phyloP scores from a whole-genome alignment of 2,329 filamentous ascomycete species.

The Fusarium falciforme region DNA sequence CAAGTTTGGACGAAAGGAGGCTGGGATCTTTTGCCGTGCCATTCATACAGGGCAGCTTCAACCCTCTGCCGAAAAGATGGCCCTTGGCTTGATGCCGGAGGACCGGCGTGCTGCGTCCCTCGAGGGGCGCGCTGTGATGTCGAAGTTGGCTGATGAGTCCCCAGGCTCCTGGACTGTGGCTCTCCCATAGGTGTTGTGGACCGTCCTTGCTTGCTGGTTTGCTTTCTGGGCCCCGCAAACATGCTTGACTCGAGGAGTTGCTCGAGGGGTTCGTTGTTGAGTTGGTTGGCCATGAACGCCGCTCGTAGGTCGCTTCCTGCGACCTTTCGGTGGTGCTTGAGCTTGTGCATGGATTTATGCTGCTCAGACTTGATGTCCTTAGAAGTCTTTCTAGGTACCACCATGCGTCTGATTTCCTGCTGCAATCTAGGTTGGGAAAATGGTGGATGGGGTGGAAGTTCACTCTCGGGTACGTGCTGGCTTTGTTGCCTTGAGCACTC shows the following conservation, averaged over 20 bases:
- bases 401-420: neutral
- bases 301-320: neutral
- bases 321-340: neutral
- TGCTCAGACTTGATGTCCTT: neutral
- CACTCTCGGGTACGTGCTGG: neutral
- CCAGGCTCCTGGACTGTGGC: neutral
- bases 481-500: neutral
- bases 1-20: neutral
- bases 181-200: neutral
- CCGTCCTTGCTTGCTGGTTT: neutral
- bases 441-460: neutral
- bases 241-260: neutral
- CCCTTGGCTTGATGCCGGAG: neutral
- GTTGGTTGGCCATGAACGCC: neutral
- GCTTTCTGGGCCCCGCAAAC: neutral
- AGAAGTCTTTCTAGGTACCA: neutral
- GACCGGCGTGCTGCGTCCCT: neutral
- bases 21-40: neutral
- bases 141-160: neutral
- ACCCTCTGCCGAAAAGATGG: neutral
- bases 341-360: neutral
- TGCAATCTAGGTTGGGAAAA: neutral
- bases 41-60: too few species aligned
- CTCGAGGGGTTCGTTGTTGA: neutral
- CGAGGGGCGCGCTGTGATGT: neutral